Percentiles rank a stretch among this genome's conserved stretches.
Conservation (phyloP, 78 protist species). For the Cavenderia fasciculata region DNA sequence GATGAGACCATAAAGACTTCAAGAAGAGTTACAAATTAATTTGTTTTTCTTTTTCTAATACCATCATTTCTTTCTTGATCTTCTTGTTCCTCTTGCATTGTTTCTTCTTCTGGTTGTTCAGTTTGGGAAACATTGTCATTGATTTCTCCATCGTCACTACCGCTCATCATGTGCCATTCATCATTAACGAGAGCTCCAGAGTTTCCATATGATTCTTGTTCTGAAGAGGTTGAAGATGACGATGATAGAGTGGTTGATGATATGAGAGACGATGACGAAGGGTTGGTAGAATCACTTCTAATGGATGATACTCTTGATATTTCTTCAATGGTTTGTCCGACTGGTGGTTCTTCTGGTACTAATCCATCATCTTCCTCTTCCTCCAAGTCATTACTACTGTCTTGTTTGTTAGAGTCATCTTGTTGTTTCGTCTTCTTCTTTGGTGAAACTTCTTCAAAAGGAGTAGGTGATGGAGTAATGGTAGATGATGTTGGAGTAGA, state of each 20-base stretch:
- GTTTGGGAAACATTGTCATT: too few species aligned
- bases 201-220: slow-evolving; percentile 10
- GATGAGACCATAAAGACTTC: too few species aligned
- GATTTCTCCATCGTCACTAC: neutral
- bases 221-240: neutral
- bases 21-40: too few species aligned
- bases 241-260: neutral
- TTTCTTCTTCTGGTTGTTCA: too few species aligned
- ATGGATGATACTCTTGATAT: too few species aligned
- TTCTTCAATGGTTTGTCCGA: too few species aligned
- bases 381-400: neutral
- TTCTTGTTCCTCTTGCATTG: too few species aligned
- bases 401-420: neutral
- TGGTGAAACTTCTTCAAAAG: neutral
- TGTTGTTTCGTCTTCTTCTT: neutral
- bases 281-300: neutral
- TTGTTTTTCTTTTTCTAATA: too few species aligned
- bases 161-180: neutral
- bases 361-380: neutral
- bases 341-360: too few species aligned
- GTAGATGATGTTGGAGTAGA: too few species aligned
- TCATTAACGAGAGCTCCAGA: neutral
- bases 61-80: too few species aligned
- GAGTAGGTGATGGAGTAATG: too few species aligned
- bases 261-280: neutral